Evolutionary conservation across 108 stramenopile species (phyloP).

Genomic region (Cylindrotheca fusiformis): DNA sequence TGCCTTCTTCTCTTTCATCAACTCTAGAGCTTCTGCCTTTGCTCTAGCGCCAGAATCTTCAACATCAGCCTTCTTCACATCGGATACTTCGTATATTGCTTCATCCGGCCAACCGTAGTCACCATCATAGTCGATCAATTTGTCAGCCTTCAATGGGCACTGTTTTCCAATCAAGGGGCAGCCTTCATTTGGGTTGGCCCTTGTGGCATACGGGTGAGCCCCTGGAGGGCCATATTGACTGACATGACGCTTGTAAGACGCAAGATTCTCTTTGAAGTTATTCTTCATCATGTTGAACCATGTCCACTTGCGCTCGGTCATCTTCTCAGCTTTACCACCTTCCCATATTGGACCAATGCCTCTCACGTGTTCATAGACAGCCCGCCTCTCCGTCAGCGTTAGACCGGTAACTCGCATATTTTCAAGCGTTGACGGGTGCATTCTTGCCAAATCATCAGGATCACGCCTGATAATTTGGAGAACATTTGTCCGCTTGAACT

Average conservation of each 20-base stretch:
- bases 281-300: slow-evolving; percentile 66
- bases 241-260: slow-evolving; percentile 43
- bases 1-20: slow-evolving; percentile 52
- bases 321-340: slow-evolving; percentile 48
- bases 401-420: slow-evolving; percentile 61
- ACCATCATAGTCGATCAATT: slow-evolving; percentile 42
- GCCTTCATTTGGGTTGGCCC: slow-evolving; percentile 46
- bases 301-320: slow-evolving; percentile 57
- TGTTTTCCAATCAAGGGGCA: slow-evolving; percentile 66
- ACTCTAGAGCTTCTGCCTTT: slow-evolving; percentile 47
- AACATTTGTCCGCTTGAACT: slow-evolving; percentile 65
- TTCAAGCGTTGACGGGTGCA: slow-evolving; percentile 62
- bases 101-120: slow-evolving; percentile 46
- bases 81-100: slow-evolving; percentile 44
- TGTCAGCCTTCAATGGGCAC: slow-evolving; percentile 58
- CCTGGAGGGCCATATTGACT: slow-evolving; percentile 59
- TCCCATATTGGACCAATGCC: slow-evolving; percentile 45
- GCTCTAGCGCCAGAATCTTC: slow-evolving; percentile 66
- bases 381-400: slow-evolving; percentile 60
- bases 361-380: slow-evolving; percentile 48
- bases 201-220: slow-evolving; percentile 45
- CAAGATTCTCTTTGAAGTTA: slow-evolving; percentile 60
- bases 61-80: slow-evolving; percentile 51
- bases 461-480: slow-evolving; percentile 47
- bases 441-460: slow-evolving; percentile 49